A percentile compares a stretch with the other conserved stretches of the same genome.
phyloP scores from a whole-genome alignment of 2,329 filamentous ascomycete species.

The Teratosphaeria gauchensis region DNA sequence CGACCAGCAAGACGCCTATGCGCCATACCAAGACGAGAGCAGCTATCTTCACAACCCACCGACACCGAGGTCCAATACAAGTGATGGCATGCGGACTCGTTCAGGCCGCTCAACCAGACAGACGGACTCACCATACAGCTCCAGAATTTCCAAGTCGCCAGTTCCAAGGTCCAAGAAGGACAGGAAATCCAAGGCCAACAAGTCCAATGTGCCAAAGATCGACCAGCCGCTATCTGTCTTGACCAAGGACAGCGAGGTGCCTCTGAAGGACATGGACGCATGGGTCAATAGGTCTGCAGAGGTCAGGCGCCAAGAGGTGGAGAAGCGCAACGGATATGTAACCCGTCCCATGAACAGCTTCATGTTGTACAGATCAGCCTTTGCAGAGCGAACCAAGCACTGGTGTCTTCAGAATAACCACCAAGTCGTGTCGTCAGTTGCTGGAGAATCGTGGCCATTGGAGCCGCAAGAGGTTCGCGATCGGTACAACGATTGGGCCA shows the following conservation, averaged over 20 bases:
- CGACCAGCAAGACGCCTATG: constrained; percentile 16
- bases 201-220: constrained; percentile 45
- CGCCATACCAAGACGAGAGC: constrained; percentile 16
- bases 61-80: constrained; percentile 35
- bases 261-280: constrained; percentile 65
- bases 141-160: constrained; percentile 24
- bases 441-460: constrained; percentile 74
- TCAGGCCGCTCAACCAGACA: constrained; percentile 25
- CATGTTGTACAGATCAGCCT: constrained; percentile 93
- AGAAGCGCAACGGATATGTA: constrained; percentile 65
- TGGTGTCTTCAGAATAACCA: constrained; percentile 83
- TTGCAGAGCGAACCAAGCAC: constrained; percentile 74
- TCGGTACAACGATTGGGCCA: constrained; percentile 69
- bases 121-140: constrained; percentile 28
- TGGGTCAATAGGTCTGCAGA: constrained; percentile 67
- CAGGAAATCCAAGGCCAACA: constrained; percentile 35
- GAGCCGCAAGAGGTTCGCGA: constrained; percentile 65
- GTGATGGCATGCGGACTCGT: constrained; percentile 31
- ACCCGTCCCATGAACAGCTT: constrained; percentile 96
- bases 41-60: constrained; percentile 28
- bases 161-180: constrained; percentile 32
- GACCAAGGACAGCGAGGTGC: constrained; percentile 53
- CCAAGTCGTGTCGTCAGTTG: constrained; percentile 81
- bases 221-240: constrained; percentile 61
- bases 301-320: constrained; percentile 57